A percentile compares a stretch with the other conserved stretches of the same genome.
Conservation (phyloP, 2,329 filamentous ascomycete genomes). For the Pseudogymnoascus sp. region DNA sequence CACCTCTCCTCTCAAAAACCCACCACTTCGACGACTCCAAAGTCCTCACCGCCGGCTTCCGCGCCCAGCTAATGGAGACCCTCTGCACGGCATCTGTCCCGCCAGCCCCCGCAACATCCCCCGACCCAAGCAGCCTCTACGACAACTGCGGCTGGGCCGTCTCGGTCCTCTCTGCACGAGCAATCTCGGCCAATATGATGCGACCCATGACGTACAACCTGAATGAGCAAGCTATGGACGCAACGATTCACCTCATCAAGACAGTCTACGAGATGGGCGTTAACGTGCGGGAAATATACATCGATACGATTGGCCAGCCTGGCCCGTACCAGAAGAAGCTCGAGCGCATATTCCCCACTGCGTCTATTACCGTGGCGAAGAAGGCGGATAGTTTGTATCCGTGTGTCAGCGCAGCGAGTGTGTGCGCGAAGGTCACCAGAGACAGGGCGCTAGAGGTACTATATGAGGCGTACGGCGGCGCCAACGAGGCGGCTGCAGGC, state of each 20-base stretch:
- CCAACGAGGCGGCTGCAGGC: conserved; percentile 22
- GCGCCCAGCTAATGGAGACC: conserved; percentile 59
- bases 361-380: conserved; percentile 69
- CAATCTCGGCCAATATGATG: conserved; percentile 32
- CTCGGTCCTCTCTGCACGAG: conserved; percentile 64
- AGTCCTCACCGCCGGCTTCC: conserved; percentile 73
- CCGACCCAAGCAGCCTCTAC: conserved; percentile 42
- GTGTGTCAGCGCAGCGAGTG: conserved; percentile 85
- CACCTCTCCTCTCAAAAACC: conserved; percentile 65
- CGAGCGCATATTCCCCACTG: conserved; percentile 73
- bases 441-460: conserved; percentile 81
- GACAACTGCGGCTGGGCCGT: conserved; percentile 76
- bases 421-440: conserved; percentile 92
- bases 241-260: conserved; percentile 74
- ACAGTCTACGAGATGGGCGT: conserved; percentile 71
- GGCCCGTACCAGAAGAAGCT: conserved; percentile 77
- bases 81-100: conserved; percentile 57
- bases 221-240: conserved; percentile 92
- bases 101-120: background rate
- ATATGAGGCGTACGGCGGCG: conserved; percentile 47
- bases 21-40: conserved; percentile 96
- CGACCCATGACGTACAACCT: conserved; percentile 65
- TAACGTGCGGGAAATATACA: conserved; percentile 81
- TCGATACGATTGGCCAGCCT: conserved; percentile 87
- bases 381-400: conserved; percentile 93